phyloP scores from a whole-genome alignment of 495 filamentous ascomycete species.

The Talaromyces borbonicus region DNA sequence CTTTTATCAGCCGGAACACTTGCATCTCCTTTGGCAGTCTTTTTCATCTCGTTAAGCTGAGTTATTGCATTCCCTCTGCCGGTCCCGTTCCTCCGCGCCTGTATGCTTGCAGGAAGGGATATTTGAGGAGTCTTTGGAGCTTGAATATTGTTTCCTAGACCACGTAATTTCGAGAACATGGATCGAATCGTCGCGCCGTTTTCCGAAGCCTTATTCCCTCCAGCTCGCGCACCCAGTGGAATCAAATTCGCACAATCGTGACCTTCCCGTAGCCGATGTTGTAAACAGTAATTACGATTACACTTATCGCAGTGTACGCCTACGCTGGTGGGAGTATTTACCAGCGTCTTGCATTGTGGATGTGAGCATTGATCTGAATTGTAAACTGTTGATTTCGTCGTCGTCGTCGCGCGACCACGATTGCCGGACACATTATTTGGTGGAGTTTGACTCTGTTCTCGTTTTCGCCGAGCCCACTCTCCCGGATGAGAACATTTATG shows the following conservation, averaged over 20 bases:
- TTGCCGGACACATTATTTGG: constrained; percentile 11
- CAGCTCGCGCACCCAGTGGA: constrained; percentile 57
- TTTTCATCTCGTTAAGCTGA: constrained; percentile 67
- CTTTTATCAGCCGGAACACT: constrained; percentile 69
- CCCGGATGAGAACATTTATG: constrained; percentile 76
- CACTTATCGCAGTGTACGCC: constrained; percentile 75
- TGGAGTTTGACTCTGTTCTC: constrained; percentile 26
- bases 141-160: constrained; percentile 58
- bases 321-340: constrained; percentile 69
- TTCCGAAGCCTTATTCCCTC: constrained; percentile 26
- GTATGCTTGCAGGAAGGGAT: constrained; percentile 31
- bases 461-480: constrained; percentile 69
- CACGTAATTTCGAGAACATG: constrained; percentile 53
- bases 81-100: constrained; percentile 46
- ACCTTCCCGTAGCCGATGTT: constrained; percentile 77
- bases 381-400: constrained; percentile 44
- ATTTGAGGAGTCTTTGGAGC: constrained; percentile 28
- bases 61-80: constrained; percentile 22
- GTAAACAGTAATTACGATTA: constrained; percentile 80
- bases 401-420: constrained; percentile 7
- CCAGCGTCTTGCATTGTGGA: constrained; percentile 67
- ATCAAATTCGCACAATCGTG: constrained; percentile 70
- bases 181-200: constrained; percentile 32
- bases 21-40: constrained; percentile 78
- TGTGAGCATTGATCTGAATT: constrained; percentile 65